phyloP scores from a whole-genome alignment of 2,329 filamentous ascomycete genomes.

The Lachnellula cervina region DNA sequence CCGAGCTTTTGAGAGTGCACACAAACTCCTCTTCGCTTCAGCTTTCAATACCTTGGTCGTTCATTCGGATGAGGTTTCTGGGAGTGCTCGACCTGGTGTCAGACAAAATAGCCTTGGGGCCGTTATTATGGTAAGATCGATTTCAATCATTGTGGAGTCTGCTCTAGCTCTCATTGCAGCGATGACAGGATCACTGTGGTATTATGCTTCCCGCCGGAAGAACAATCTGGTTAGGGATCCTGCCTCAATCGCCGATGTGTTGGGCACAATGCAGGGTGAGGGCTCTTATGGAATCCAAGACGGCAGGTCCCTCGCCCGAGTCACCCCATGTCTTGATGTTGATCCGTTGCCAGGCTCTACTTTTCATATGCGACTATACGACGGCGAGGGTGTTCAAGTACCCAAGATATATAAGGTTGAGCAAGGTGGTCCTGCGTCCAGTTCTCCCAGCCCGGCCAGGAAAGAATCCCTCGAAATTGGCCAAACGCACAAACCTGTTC shows the following conservation, averaged over 20 bases:
- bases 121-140: conserved; percentile 22
- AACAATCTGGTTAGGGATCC: conserved; percentile 27
- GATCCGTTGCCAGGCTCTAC: too few relatives aligned
- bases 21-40: conserved; percentile 38
- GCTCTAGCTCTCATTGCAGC: conserved; percentile 20
- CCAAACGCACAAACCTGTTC: conserved; percentile 1
- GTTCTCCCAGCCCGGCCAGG: too few relatives aligned
- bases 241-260: conserved; percentile 18
- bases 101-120: conserved; percentile 2
- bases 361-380: too few relatives aligned
- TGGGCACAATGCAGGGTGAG: conserved; percentile 24
- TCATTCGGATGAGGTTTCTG: not conserved
- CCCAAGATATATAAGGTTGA: too few relatives aligned
- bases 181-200: conserved; percentile 17
- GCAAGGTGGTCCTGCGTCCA: too few relatives aligned
- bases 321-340: too few relatives aligned
- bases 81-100: not conserved
- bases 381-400: too few relatives aligned
- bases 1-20: conserved; percentile 35
- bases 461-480: not conserved
- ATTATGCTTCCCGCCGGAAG: conserved; percentile 9
- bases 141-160: conserved; percentile 26
- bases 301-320: not conserved
- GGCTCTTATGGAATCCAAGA: not conserved
- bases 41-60: conserved; percentile 21